Conservation (phyloP, 768 basidiomycete genomes). For the Lactifluus pinguis region DNA sequence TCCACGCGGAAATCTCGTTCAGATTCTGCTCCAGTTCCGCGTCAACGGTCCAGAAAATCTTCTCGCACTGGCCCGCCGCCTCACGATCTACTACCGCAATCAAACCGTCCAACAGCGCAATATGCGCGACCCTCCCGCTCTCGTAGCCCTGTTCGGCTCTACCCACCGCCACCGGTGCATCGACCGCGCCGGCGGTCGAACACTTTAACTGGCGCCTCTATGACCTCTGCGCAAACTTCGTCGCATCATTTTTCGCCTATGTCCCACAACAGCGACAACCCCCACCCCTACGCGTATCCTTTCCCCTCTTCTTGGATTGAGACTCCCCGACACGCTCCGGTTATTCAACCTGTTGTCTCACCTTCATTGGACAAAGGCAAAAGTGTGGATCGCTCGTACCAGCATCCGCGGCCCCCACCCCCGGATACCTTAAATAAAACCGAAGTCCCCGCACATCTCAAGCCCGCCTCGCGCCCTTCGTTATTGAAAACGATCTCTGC, state of each 20-base stretch:
- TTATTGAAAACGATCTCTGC: constrained; percentile 56
- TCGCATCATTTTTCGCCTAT: constrained; percentile 19
- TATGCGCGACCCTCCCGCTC: neutral
- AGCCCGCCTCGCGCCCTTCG: constrained; percentile 23
- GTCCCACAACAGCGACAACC: constrained; percentile 13
- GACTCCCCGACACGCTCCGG: constrained; percentile 15
- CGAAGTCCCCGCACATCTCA: constrained; percentile 24
- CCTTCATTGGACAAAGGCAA: constrained; percentile 22
- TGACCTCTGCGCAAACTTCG: constrained; percentile 2
- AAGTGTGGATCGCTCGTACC: constrained; percentile 20
- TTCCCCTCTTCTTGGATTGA: constrained; percentile 23
- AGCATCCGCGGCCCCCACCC: constrained; percentile 12
- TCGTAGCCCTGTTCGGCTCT: constrained; percentile 1
- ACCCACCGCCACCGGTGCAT: constrained; percentile 23
- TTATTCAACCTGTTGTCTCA: constrained; percentile 13
- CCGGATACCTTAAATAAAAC: constrained; percentile 32
- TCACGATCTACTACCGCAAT: constrained; percentile 18
- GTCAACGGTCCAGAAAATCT: neutral
- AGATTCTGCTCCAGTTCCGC: neutral
- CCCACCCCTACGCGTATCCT: constrained; percentile 47
- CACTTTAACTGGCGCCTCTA: constrained; percentile 15
- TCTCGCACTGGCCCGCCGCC: neutral
- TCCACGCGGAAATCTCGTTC: constrained; percentile 8
- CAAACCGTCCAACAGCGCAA: constrained; percentile 17
- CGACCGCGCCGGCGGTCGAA: constrained; percentile 17